Conservation (phyloP, 495 filamentous ascomycete species). For the Neurospora sublineolata region DNA sequence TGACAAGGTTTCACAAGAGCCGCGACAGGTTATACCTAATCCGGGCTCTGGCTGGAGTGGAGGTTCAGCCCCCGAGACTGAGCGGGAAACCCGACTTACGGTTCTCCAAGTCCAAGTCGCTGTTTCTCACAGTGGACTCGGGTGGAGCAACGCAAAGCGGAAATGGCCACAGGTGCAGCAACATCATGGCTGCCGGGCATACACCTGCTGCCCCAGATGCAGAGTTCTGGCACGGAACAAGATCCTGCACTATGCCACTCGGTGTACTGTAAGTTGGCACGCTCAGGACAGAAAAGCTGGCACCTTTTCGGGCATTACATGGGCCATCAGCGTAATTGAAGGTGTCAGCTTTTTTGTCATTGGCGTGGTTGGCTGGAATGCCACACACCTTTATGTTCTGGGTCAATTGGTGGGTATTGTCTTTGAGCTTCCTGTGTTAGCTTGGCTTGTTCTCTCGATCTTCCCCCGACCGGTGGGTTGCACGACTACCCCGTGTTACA, state of each 20-base stretch:
- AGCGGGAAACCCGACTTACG: neutral
- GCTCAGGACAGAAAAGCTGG: too few species aligned
- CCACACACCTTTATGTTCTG: neutral
- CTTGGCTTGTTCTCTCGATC: neutral
- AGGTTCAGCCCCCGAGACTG: neutral
- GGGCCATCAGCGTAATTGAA: too few species aligned
- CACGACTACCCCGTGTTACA: neutral
- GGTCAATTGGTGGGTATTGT: neutral
- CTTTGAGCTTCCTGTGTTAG: neutral
- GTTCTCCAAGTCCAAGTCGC: neutral
- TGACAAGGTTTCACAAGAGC: neutral
- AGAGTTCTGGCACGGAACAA: neutral
- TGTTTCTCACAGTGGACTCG: too few species aligned
- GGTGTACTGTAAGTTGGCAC: neutral
- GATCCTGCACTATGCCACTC: neutral
- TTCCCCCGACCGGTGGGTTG: too few species aligned
- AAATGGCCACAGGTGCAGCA: too few species aligned
- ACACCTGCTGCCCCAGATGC: neutral
- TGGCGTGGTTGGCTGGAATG: neutral
- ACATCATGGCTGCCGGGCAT: too few species aligned
- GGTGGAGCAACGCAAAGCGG: too few species aligned
- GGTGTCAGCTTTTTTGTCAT: too few species aligned
- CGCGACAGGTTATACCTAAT: neutral
- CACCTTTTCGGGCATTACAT: too few species aligned
- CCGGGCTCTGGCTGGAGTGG: neutral